Evolutionary conservation across 2,329 filamentous ascomycete species (phyloP).

Genomic region (Pseudophaeomoniella oleicola): DNA sequence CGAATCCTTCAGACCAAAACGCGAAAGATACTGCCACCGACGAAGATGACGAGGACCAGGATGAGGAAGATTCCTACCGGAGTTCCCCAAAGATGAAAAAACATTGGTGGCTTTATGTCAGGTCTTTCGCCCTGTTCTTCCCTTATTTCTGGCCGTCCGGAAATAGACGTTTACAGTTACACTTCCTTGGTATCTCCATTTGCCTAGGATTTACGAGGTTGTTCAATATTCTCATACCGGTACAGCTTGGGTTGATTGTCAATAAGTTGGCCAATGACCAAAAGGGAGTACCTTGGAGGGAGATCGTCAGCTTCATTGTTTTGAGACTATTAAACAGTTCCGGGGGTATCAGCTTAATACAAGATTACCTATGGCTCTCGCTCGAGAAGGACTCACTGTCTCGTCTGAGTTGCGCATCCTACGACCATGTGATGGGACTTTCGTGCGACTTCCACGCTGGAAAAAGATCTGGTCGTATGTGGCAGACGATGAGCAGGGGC

Average conservation of each 20-base stretch:
- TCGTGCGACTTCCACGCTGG: slow-evolving; percentile 57
- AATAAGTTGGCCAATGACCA: slow-evolving; percentile 46
- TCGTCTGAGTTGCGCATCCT: slow-evolving; percentile 45
- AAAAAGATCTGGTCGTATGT: slow-evolving; percentile 49
- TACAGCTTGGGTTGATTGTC: slow-evolving; percentile 66
- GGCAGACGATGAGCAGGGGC: slow-evolving; percentile 51
- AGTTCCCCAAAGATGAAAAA: slow-evolving; percentile 54
- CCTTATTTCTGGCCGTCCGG: slow-evolving; percentile 67
- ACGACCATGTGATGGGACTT: slow-evolving; percentile 53
- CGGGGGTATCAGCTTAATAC: slow-evolving; percentile 35
- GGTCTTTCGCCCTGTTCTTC: slow-evolving; percentile 59
- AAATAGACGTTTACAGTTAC: slow-evolving; percentile 50
- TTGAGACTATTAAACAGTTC: slow-evolving; percentile 35
- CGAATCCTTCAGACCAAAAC: not conserved
- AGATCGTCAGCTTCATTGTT: slow-evolving; percentile 36
- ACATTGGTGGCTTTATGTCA: slow-evolving; percentile 63
- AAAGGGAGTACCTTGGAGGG: slow-evolving; percentile 32
- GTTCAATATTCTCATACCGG: slow-evolving; percentile 64
- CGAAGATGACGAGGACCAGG: slow-evolving; percentile 36
- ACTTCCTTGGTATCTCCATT: slow-evolving; percentile 49
- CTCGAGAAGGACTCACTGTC: slow-evolving; percentile 44
- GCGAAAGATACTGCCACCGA: slow-evolving; percentile 45
- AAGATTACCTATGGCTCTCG: slow-evolving; percentile 37
- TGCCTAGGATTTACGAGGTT: slow-evolving; percentile 57
- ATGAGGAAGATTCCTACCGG: slow-evolving; percentile 46